phyloP scores from a whole-genome alignment of 192 early-diverging fungal species.

The Pecoramyces ruminantium region DNA sequence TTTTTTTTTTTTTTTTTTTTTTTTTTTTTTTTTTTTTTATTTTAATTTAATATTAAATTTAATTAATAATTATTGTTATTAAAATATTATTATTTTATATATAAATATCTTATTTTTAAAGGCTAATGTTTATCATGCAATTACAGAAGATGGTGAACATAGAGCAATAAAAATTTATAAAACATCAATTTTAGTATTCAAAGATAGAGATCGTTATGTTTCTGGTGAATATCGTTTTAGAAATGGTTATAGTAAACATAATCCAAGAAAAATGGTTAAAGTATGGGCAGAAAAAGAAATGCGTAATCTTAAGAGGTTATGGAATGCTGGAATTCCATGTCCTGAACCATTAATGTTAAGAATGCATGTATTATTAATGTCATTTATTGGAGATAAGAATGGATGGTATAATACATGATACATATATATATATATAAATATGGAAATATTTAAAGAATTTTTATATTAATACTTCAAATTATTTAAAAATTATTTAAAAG shows the following conservation, averaged over 20 bases:
- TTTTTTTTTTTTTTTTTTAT: too few relatives aligned
- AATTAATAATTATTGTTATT: not conserved
- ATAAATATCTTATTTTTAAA: slow-evolving; percentile 5
- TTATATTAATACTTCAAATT: too few relatives aligned
- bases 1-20: too few relatives aligned
- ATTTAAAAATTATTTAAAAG: too few relatives aligned
- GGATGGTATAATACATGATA: slow-evolving; percentile 53
- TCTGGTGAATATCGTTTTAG: slow-evolving; percentile 88
- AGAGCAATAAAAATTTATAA: slow-evolving; percentile 96
- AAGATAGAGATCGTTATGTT: slow-evolving; percentile 95
- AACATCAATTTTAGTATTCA: slow-evolving; percentile 93
- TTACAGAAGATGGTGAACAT: slow-evolving; percentile 62
- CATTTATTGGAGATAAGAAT: slow-evolving; percentile 74
- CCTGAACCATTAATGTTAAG: slow-evolving; percentile 73
- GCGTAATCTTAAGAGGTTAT: slow-evolving; percentile 86
- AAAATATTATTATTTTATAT: slow-evolving; percentile 4
- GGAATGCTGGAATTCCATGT: slow-evolving; percentile 68
- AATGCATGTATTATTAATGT: slow-evolving; percentile 92
- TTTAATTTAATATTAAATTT: too few relatives aligned
- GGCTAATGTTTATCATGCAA: slow-evolving; percentile 96
- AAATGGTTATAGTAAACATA: slow-evolving; percentile 60
- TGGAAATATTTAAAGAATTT: not conserved
- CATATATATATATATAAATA: not conserved
- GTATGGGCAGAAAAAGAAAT: slow-evolving; percentile 99
- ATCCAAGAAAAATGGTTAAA: slow-evolving; percentile 97